phyloP scores from a whole-genome alignment of 192 early-diverging fungal genomes.

The Coemansia sp. region DNA sequence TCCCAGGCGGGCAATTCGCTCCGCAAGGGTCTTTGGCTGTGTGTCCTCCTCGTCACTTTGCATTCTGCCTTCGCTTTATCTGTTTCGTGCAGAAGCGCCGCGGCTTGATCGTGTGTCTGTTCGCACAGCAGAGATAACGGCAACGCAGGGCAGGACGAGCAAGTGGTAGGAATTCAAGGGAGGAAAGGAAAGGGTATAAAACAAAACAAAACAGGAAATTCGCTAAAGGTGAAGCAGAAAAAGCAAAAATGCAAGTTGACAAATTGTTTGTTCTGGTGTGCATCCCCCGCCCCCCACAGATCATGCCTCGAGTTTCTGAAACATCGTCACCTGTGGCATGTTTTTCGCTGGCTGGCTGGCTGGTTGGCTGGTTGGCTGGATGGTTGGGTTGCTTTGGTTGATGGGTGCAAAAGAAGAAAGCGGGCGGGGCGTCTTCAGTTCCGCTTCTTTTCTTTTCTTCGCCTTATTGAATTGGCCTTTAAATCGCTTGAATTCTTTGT shows the following conservation, averaged over 20 bases:
- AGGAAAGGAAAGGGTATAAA: background rate
- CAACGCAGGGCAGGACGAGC: background rate
- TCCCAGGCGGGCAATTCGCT: constrained; percentile 52
- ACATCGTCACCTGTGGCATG: too few relatives aligned
- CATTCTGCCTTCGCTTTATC: constrained; percentile 7
- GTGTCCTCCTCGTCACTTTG: constrained; percentile 45
- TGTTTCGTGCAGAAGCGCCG: background rate
- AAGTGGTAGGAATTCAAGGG: background rate
- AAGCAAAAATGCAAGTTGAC: background rate
- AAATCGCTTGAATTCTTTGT: background rate
- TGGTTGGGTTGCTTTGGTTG: too few relatives aligned
- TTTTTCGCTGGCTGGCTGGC: too few relatives aligned
- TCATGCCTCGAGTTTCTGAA: too few relatives aligned
- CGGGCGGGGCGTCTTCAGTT: too few relatives aligned
- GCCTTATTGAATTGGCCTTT: background rate
- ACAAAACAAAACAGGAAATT: constrained; percentile 7
- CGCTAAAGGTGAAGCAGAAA: background rate
- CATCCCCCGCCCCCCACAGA: too few relatives aligned
- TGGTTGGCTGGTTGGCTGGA: too few relatives aligned
- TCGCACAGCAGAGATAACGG: background rate
- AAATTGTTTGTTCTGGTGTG: too few relatives aligned
- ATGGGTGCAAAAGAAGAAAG: too few relatives aligned
- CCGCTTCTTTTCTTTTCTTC: background rate
- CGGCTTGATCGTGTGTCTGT: background rate
- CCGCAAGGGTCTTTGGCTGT: constrained; percentile 52